phyloP scores from a whole-genome alignment of 306 rosid species.

The Cucumis hystrix region DNA sequence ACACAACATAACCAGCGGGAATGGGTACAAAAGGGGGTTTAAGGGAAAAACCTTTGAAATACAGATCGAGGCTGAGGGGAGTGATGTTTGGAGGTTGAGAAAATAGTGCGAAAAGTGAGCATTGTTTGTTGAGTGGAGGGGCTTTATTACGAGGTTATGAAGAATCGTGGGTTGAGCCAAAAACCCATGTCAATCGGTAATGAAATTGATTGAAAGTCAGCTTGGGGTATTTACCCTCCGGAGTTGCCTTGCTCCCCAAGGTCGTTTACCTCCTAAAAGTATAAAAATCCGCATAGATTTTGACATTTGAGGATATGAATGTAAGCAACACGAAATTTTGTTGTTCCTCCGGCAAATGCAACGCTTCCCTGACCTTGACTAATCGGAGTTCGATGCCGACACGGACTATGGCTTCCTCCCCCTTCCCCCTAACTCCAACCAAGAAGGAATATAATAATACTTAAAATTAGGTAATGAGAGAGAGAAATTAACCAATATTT shows the following conservation, averaged over 20 bases:
- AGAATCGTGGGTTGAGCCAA: background rate
- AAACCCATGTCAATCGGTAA: background rate
- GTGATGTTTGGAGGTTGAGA: conserved; percentile 28
- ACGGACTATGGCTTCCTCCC: background rate
- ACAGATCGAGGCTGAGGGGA: conserved; percentile 22
- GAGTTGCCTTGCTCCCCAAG: background rate
- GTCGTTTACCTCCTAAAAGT: background rate
- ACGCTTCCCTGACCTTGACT: background rate
- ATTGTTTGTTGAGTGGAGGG: conserved; percentile 10
- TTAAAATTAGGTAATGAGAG: no score
- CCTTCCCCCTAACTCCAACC: background rate
- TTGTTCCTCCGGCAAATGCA: background rate
- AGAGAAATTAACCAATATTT: no score
- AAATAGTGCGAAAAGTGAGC: conserved; percentile 38
- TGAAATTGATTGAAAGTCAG: background rate
- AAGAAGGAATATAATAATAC: no score
- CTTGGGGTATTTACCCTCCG: background rate
- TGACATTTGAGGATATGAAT: background rate
- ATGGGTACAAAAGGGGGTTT: background rate
- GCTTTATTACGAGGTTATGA: background rate
- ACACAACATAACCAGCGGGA: background rate
- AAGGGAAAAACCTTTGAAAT: conserved; percentile 39
- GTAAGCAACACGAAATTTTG: background rate
- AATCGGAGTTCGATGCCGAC: background rate
- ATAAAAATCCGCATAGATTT: background rate